phyloP scores from a whole-genome alignment of 176 grass and related monocot species.

The Coix lacrymajobi region DNA sequence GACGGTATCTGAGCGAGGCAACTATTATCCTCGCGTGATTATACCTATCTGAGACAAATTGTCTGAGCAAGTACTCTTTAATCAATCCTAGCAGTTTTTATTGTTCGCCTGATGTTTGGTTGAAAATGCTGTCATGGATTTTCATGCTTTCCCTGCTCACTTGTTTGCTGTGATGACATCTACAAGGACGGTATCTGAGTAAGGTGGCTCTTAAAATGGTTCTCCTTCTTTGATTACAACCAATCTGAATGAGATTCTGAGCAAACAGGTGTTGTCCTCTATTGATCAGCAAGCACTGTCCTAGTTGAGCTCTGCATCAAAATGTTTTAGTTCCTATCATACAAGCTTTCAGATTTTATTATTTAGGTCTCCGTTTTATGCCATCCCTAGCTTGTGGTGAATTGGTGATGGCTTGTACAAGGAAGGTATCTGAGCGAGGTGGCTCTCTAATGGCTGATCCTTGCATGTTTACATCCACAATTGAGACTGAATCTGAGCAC shows the following conservation, averaged over 20 bases:
- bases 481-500: neutral
- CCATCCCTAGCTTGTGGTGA: neutral
- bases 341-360: neutral
- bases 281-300: too few relatives aligned
- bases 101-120: neutral
- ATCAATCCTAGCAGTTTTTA: neutral
- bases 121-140: neutral
- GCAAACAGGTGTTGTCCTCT: neutral
- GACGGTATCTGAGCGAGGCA: constrained; percentile 19
- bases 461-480: constrained; percentile 20
- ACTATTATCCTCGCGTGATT: neutral
- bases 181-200: constrained; percentile 27
- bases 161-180: constrained; percentile 16
- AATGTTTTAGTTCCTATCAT: neutral
- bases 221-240: neutral
- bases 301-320: too few relatives aligned
- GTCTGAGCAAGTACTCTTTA: neutral
- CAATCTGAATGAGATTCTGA: constrained; percentile 26
- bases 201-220: neutral
- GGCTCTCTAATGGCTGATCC: neutral
- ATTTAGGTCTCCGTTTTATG: neutral
- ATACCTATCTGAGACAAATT: constrained; percentile 21
- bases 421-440: constrained; percentile 6
- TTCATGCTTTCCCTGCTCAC: neutral
- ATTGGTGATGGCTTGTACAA: neutral